phyloP scores from a whole-genome alignment of 345 rosid species.

The Eucalyptus brandiana region DNA sequence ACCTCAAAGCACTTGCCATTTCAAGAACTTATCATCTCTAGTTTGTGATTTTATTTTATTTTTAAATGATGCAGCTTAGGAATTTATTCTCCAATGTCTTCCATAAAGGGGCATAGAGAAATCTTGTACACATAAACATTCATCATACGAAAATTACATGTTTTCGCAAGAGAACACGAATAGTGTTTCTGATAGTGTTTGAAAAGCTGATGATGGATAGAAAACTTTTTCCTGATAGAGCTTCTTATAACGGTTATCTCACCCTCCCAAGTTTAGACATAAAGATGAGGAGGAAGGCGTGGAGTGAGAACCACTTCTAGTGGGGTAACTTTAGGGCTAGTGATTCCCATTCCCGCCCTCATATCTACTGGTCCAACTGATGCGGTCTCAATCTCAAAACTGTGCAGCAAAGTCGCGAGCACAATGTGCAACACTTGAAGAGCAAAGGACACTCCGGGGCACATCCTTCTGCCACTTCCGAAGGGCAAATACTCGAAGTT shows the following conservation, averaged over 20 bases:
- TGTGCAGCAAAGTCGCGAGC: conserved; percentile 32
- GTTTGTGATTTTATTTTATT: not conserved
- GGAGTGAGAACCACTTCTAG: conserved; percentile 25
- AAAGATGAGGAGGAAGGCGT: not conserved
- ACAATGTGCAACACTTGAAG: conserved; percentile 20
- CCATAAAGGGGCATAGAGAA: not conserved
- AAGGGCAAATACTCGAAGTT: conserved; percentile 35
- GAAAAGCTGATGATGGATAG: not conserved
- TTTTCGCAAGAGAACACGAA: not conserved
- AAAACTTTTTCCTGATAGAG: not conserved
- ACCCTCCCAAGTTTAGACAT: not conserved
- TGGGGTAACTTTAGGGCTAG: conserved; percentile 32
- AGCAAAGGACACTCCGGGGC: conserved; percentile 34
- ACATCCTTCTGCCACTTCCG: conserved; percentile 37
- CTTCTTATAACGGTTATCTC: not conserved
- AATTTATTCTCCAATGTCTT: not conserved
- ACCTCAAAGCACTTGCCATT: not conserved
- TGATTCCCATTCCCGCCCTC: conserved; percentile 11
- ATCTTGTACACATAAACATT: not conserved
- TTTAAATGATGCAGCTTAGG: not conserved
- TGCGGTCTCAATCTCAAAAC: conserved; percentile 15
- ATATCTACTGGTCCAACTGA: conserved; percentile 8
- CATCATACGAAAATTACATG: not conserved
- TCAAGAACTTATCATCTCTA: not conserved
- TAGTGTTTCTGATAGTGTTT: no score